A percentile compares a stretch with the other conserved stretches of the same genome.
Evolutionary conservation across 2,329 filamentous ascomycete species (phyloP).

Genomic region (Huntiella moniliformis): DNA sequence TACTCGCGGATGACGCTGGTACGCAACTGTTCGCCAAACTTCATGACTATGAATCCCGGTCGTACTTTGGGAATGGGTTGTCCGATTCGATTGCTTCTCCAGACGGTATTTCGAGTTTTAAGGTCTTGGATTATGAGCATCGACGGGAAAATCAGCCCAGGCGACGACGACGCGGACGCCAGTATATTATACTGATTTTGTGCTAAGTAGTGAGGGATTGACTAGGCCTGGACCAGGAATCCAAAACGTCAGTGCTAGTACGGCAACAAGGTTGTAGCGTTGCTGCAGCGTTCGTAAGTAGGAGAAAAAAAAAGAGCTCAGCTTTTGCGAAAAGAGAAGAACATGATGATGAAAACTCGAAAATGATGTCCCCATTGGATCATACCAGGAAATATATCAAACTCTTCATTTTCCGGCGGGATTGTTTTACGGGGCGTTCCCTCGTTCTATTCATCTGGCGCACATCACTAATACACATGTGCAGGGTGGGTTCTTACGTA

Average conservation of each 20-base stretch:
- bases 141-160: slow-evolving; percentile 12
- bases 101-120: slow-evolving; percentile 24
- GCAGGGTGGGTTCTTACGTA: too few relatives aligned
- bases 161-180: neutral
- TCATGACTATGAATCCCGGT: slow-evolving; percentile 43
- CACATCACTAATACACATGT: too few relatives aligned
- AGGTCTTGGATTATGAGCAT: slow-evolving; percentile 37
- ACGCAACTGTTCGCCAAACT: slow-evolving; percentile 92
- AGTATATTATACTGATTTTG: neutral
- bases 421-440: too few relatives aligned
- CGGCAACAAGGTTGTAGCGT: slow-evolving; percentile 1
- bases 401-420: too few relatives aligned
- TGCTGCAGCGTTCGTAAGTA: neutral
- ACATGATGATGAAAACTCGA: too few relatives aligned
- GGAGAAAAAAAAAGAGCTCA: neutral
- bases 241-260: slow-evolving; percentile 1
- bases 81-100: slow-evolving; percentile 20
- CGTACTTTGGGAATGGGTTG: slow-evolving; percentile 20
- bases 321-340: neutral
- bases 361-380: too few relatives aligned
- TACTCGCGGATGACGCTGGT: slow-evolving; percentile 94
- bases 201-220: neutral
- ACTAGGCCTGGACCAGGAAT: neutral
- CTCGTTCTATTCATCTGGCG: too few relatives aligned
- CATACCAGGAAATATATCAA: too few relatives aligned